Evolutionary conservation across 345 rosid species (phyloP), one percentile per base, ranked within the genome.

Genomic region (Aquilaria sinensis): DNA sequence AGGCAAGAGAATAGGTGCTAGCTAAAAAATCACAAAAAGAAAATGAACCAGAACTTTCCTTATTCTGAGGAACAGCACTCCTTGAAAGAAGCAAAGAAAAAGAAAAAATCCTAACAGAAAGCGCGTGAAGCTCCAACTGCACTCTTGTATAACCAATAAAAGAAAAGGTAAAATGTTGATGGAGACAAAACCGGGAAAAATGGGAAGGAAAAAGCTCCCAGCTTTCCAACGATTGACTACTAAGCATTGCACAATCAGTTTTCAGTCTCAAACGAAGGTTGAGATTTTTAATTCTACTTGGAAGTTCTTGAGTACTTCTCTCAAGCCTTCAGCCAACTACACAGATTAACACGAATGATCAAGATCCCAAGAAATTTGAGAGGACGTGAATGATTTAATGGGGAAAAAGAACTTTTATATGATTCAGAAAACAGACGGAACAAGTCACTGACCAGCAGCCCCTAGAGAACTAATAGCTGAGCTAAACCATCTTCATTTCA

Each of bases 31-130:
- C 23, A 23, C n/a, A 62, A 13, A 66, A 47, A 54, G 56, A 68
- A 45, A 46, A 48, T 67, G 43, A 57, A 52, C 31, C 15, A 43
- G 46, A 65, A 37, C 43, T 37, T 37, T 37, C 60, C 69, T 53
- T 51, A 66, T 45, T 51, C 41, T 61, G 43, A 77, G 75, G 70
- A 77, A 77, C 81, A 55, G 74, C 78, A 62, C 31, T 51, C 71
- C 77, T 62, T 43, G 15, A 70, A 72, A 62, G 41, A 67, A 49
- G 81, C 74, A 65, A 62, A 61, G 60, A 11, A 31, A 51, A 29
- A 45, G 45, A 52, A 68, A 53, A 68, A 69, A 57, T 51, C 65
- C 61, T n/a, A 67, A 66, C 34, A 53, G 53, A 23, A 56, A 8
- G 59, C n/a, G 46, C 12, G 29, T 9, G 43, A 49, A 47, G 53